phyloP scores from a whole-genome alignment of 495 filamentous ascomycete species.

The Annulohypoxylon maeteangense region DNA sequence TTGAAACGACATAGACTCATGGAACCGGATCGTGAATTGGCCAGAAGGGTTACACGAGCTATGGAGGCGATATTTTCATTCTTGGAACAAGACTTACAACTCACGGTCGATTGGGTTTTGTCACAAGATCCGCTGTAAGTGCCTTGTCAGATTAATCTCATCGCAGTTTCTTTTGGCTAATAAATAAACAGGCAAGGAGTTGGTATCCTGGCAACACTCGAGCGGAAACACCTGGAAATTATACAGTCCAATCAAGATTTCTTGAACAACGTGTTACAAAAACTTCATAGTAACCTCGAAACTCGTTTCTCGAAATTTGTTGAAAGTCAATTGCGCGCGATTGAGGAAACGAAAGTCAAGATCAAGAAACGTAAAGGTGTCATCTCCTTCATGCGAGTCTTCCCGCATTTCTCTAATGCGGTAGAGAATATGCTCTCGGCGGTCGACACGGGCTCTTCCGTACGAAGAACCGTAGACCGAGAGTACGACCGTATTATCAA shows the following conservation, averaged over 20 bases:
- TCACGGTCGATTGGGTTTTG: conserved; percentile 84
- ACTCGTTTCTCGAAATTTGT: conserved; percentile 87
- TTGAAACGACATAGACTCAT: conserved; percentile 75
- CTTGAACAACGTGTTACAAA: conserved; percentile 79
- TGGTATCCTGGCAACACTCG: conserved; percentile 83
- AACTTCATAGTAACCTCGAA: conserved; percentile 78
- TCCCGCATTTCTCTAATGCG: conserved; percentile 82
- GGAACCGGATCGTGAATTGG: conserved; percentile 86
- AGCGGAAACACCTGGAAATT: conserved; percentile 77
- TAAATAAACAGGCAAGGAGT: conserved; percentile 75
- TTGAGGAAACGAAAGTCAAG: conserved; percentile 99
- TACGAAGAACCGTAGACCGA: conserved; percentile 82
- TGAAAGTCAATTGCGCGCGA: conserved; percentile 92
- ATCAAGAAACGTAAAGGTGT: conserved; percentile 98
- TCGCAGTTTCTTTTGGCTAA: conserved; percentile 22
- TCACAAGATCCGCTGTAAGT: conserved; percentile 82
- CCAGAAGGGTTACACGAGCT: conserved; percentile 77
- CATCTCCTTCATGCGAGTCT: conserved; percentile 91
- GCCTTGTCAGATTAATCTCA: not conserved
- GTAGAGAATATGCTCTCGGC: conserved; percentile 82
- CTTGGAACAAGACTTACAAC: conserved; percentile 81
- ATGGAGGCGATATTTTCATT: conserved; percentile 91
- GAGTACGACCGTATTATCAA: conserved; percentile 91
- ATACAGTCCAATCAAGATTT: conserved; percentile 94
- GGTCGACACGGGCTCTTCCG: conserved; percentile 66